A percentile compares a stretch with the other conserved stretches of the same genome.
These are phyloP conservation scores for Gloeopeniophorella convolvens DNA, from an alignment of 768 basidiomycete genomes.

Conservation along the genomic window DNA sequence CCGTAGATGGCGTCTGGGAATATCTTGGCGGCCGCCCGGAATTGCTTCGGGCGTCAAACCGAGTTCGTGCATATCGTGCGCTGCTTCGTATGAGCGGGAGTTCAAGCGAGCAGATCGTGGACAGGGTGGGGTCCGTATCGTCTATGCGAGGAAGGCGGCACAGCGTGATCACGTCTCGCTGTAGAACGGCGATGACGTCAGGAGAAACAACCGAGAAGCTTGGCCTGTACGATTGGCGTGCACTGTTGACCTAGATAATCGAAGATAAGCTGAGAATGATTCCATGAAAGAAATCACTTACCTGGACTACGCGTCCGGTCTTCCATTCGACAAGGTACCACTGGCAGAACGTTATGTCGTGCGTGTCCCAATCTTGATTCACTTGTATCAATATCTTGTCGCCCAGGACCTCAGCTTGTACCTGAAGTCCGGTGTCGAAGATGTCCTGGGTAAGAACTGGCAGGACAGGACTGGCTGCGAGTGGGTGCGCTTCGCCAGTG, in stretches of 20 bases:
- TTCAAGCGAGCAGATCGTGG: not conserved
- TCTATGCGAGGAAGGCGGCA: not conserved
- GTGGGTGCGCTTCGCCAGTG: not conserved
- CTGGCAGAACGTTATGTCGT: not conserved
- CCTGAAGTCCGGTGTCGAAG: not conserved
- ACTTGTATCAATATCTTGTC: not conserved
- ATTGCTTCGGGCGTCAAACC: not conserved
- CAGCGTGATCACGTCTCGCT: not conserved
- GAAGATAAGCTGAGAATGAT: too few species aligned
- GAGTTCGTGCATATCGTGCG: not conserved
- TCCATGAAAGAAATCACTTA: too few species aligned
- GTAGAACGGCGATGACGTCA: not conserved
- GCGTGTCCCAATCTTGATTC: not conserved
- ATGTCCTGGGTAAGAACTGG: not conserved
- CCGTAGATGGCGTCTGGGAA: not conserved
- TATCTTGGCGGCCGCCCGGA: not conserved
- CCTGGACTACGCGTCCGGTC: not conserved
- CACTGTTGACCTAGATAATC: not conserved
- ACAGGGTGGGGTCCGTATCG: not conserved
- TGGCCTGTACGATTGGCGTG: not conserved
- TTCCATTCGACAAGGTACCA: not conserved
- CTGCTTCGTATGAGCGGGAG: not conserved
- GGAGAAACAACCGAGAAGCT: not conserved
- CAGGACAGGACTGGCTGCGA: not conserved
- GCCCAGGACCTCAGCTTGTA: not conserved